Percentiles rank a stretch among this genome's conserved stretches.
These are phyloP conservation scores for Cyberlindnera misumaiensis DNA, from an alignment of 805 yeast species.

Conservation along the genomic window DNA sequence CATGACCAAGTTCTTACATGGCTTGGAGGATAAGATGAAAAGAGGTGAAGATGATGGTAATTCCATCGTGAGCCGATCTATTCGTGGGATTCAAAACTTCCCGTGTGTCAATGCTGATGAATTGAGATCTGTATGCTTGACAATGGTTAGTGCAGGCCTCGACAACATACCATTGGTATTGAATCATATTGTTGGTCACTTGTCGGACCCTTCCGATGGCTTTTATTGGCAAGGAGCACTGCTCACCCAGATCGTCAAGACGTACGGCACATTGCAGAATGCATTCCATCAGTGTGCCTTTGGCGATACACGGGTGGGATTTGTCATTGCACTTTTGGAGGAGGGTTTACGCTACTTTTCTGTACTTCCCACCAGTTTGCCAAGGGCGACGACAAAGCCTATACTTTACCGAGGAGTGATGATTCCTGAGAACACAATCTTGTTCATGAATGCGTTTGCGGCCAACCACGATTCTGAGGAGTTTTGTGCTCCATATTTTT, in stretches of 20 bases:
- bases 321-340: slow-evolving; percentile 48
- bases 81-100: slow-evolving; percentile 8
- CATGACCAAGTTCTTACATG: slow-evolving; percentile 33
- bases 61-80: slow-evolving; percentile 29
- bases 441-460: slow-evolving; percentile 63
- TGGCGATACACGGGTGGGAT: slow-evolving; percentile 33
- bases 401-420: slow-evolving; percentile 33
- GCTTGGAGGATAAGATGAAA: slow-evolving; percentile 22
- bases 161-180: slow-evolving; percentile 65
- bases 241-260: slow-evolving; percentile 29
- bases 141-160: slow-evolving; percentile 75
- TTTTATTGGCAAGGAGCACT: slow-evolving; percentile 38
- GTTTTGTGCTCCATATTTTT: slow-evolving; percentile 38
- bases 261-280: slow-evolving; percentile 24
- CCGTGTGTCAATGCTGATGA: slow-evolving; percentile 32
- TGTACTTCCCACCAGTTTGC: slow-evolving; percentile 61
- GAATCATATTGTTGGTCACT: slow-evolving; percentile 53
- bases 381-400: slow-evolving; percentile 50
- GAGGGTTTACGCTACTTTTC: slow-evolving; percentile 59
- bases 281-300: slow-evolving; percentile 31
- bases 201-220: slow-evolving; percentile 38
- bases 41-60: slow-evolving; percentile 21
- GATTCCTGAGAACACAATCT: slow-evolving; percentile 50
- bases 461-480: slow-evolving; percentile 55
- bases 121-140: slow-evolving; percentile 53